Evolutionary conservation across 192 early-diverging fungal genomes (phyloP).

Genomic region (Gaertneriomyces sp.): DNA sequence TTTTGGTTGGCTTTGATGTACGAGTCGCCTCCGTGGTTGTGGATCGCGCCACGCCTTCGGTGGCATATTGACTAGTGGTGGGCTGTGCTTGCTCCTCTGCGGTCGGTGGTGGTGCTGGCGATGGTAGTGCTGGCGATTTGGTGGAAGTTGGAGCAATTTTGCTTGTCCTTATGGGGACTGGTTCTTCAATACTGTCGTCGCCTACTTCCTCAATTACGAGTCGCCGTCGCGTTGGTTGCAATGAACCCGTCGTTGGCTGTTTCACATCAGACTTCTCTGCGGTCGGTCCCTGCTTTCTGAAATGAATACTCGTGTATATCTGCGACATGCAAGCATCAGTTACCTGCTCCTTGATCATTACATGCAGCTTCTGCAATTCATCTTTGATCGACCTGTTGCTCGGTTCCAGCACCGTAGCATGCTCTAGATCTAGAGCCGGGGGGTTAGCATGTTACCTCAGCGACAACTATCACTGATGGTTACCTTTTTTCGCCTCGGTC

Average conservation of each 20-base stretch:
- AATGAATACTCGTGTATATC: background rate
- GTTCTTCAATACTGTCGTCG: constrained; percentile 21
- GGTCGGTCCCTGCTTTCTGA: too few species aligned
- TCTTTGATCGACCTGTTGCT: constrained; percentile 58
- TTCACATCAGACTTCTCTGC: too few species aligned
- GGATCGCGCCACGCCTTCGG: background rate
- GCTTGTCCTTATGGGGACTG: background rate
- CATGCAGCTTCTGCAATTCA: constrained; percentile 52
- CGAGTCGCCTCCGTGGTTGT: background rate
- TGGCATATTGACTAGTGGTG: background rate
- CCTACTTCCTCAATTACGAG: constrained; percentile 55
- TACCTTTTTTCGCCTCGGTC: constrained; percentile 54
- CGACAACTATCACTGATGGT: background rate
- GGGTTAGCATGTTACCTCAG: too few species aligned
- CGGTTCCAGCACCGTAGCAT: constrained; percentile 64
- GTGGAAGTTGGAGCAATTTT: background rate
- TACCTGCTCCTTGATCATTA: background rate
- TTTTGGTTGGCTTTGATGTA: background rate
- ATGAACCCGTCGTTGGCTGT: too few species aligned
- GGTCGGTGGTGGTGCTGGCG: background rate
- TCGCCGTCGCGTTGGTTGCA: constrained; percentile 40
- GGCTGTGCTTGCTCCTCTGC: background rate
- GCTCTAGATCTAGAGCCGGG: constrained; percentile 53
- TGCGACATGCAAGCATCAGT: background rate
- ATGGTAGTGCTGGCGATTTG: background rate